Evolutionary conservation across 2,329 filamentous ascomycete genomes (phyloP), one percentile per base, ranked within the genome.

Genomic region (Nemania sp.): DNA sequence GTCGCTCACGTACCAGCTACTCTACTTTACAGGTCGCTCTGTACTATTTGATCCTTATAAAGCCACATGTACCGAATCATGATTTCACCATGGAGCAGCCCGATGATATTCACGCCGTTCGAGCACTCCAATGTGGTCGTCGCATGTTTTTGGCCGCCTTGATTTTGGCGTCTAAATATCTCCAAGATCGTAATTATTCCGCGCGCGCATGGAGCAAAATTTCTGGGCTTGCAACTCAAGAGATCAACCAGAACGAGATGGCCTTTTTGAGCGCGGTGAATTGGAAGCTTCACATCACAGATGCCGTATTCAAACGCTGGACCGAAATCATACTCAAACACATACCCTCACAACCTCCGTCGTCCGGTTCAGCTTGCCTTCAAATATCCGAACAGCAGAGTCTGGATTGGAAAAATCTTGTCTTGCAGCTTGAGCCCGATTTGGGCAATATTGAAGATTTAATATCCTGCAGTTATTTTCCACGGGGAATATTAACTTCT

Each of bases 171-270:
- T 97, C 94, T 30, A 99, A 99, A 77, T 99, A 97, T 70, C 79
- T 99, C 41, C 94, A 99, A 73, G 94, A 99, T 71, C 88, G 93
- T 64, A 99, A 97, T 75, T 99, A 96, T 74, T 97, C 94, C 12
- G 91, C 94, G 43, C 87, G 93, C 51, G 94, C 94, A 36, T 99
- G 94, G 94, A 97, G 93, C 73, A 97, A 96, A 79, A 99, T 99
- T 64, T 97, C 94, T 15, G 94, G 94, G n/a, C 79, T 99, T 52
- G 91, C 90, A 70, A 92, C 91, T 3, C 79, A 83, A 52, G 94
- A 99, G 75, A 97, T 99, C 73, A 97, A 97, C 74, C 88, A 91
- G 68, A 97, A 97, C 71, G 94, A 99, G 75, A 88, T 95, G 72
- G 86, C 90, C 15, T 99, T 97, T 70, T 81, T 99, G 41, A 77